phyloP scores from a whole-genome alignment of 1,284 basidiomycete species.

The Cutaneotrichosporon dermatis region DNA sequence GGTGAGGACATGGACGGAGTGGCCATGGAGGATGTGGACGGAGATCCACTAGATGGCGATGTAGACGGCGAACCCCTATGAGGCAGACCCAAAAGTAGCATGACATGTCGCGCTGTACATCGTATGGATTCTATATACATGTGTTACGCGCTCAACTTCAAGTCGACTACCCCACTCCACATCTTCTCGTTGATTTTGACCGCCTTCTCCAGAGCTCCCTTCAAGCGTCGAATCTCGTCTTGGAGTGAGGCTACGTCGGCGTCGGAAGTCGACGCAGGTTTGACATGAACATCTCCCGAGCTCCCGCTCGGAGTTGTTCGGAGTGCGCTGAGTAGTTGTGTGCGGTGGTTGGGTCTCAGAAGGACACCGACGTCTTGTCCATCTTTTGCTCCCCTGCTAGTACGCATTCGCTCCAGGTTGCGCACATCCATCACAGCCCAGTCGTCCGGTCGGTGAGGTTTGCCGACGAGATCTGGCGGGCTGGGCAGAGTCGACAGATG shows the following conservation, averaged over 20 bases:
- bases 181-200: constrained; percentile 81
- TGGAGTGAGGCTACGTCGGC: constrained; percentile 56
- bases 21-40: no score
- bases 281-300: no score
- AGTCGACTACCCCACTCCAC: constrained; percentile 67
- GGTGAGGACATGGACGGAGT: no score
- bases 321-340: not conserved
- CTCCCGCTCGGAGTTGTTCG: not conserved
- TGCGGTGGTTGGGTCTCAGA: constrained; percentile 13
- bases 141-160: constrained; percentile 6
- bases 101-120: no score
- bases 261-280: not conserved
- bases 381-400: constrained; percentile 31
- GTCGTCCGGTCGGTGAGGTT: constrained; percentile 4
- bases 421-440: constrained; percentile 47
- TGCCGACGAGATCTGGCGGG: constrained; percentile 73
- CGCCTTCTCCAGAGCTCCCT: constrained; percentile 67
- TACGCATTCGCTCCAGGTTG: constrained; percentile 44
- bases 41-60: no score
- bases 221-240: constrained; percentile 61
- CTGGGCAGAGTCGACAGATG: constrained; percentile 69
- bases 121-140: no score
- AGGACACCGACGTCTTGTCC: constrained; percentile 34
- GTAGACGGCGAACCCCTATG: no score
- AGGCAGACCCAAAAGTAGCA: no score